A percentile compares a stretch with the other conserved stretches of the same genome.
These are phyloP conservation scores for Pyrus betulifolia DNA, from an alignment of 306 rosid genomes.

Conservation along the genomic window DNA sequence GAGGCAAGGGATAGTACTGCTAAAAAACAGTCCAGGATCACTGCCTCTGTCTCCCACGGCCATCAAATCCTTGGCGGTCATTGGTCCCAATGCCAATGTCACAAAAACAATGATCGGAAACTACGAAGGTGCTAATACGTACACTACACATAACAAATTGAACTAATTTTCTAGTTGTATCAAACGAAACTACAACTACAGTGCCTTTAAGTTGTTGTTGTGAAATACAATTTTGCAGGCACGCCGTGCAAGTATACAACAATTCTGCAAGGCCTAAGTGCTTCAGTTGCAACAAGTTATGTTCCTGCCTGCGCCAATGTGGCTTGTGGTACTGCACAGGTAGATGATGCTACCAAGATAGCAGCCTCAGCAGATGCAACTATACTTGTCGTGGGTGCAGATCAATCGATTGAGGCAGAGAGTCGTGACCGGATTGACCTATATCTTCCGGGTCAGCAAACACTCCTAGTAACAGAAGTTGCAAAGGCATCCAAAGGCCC, in stretches of 20 bases:
- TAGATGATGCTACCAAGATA: slow-evolving; percentile 54
- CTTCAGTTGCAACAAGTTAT: slow-evolving; percentile 54
- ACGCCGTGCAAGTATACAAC: slow-evolving; percentile 72
- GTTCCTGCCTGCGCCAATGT: slow-evolving; percentile 69
- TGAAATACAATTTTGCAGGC: slow-evolving; percentile 43
- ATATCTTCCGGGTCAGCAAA: slow-evolving; percentile 83
- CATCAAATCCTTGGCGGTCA: slow-evolving; percentile 78
- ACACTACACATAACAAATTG: neutral
- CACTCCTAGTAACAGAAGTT: slow-evolving; percentile 57
- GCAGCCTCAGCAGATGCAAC: slow-evolving; percentile 96
- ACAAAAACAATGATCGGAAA: slow-evolving; percentile 85
- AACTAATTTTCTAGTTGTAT: neutral
- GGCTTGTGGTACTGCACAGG: slow-evolving; percentile 52
- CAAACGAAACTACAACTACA: neutral
- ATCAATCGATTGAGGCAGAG: slow-evolving; percentile 78
- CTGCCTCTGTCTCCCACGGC: slow-evolving; percentile 62
- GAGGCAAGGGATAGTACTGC: slow-evolving; percentile 92
- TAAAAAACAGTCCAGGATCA: slow-evolving; percentile 56
- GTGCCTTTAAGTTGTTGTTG: neutral
- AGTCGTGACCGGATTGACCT: slow-evolving; percentile 68
- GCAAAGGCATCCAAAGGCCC: slow-evolving; percentile 87
- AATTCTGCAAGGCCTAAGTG: slow-evolving; percentile 81
- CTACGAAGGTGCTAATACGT: slow-evolving; percentile 54
- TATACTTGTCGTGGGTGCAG: slow-evolving; percentile 66
- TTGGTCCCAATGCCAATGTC: slow-evolving; percentile 94